Base-by-base conservation (phyloP, 2,329 filamentous ascomycete species). In the Aspergillus texensis region DNA sequence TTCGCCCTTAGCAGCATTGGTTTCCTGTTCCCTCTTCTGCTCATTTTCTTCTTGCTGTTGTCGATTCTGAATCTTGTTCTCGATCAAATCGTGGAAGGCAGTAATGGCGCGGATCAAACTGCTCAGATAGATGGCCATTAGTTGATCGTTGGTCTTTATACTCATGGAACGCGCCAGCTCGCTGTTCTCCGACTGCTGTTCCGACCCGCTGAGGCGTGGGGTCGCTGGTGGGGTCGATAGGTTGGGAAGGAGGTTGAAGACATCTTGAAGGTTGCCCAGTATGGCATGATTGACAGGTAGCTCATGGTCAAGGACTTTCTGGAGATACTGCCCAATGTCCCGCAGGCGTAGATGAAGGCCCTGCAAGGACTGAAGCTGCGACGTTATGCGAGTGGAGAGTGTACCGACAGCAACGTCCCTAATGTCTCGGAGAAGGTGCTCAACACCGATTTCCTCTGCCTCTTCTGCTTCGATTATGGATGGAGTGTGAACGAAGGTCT, bases 21-120 rank as follows among this genome's bases (percentile, higher is more conserved):
- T 80, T 67, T 84, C 85, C 57, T 88, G 88, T 64, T 89, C 92
- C 82, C 92, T 92, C 74, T 90, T 88, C 53, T 84, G 86, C 72
- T 98, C 94, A 82, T 94, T 94, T 75, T 99, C 95, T 76, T 98
- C 95, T 75, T 96, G 91, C 78, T 96, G 92, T 81, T 98, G 94
- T 78, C 94, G 88, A 82, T 99, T 99, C 83, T 98, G 94, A 71
- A 98, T 97, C 87, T 99, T 99, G 85, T 99, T 99, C 84, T 99
- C 95, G 70, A 99, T 99, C 70, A 99, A 83, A 77, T 99, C 95
- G 79, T 99, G 95, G 89, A 98, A 99, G 9, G 95, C 95, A 14
- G 95, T 98, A 75, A 99, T 99, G 62, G 95, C 95, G 65, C 95
- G 88, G 80, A 99, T 98, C 83, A 98, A 83, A 82, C 92, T 96